phyloP scores from a whole-genome alignment of 2,329 filamentous ascomycete species.

The Microsporum audouinii region DNA sequence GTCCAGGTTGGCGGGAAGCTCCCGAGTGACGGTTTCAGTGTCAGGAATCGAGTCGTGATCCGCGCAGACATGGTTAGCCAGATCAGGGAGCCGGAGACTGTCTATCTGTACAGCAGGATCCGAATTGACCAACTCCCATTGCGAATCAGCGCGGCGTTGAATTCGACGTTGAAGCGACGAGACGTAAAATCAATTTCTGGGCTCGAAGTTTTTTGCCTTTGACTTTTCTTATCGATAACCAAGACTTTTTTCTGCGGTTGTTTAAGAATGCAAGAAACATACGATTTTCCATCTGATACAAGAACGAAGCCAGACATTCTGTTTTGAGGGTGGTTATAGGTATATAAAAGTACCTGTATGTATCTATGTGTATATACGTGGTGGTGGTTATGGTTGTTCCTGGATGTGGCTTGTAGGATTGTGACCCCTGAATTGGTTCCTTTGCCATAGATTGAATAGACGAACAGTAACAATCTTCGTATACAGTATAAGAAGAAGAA shows the following conservation, averaged over 20 bases:
- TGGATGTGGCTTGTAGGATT: background rate
- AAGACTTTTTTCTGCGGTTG: no score
- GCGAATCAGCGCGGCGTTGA: background rate
- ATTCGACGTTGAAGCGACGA: background rate
- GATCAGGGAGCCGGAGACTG: background rate
- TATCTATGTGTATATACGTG: background rate
- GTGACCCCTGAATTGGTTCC: background rate
- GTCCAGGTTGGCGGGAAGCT: background rate
- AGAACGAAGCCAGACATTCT: no score
- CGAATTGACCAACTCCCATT: slow-evolving; percentile 1
- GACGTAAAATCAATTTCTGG: background rate
- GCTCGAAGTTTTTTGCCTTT: background rate
- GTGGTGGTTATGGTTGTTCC: background rate
- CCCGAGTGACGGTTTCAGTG: background rate
- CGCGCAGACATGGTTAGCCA: background rate
- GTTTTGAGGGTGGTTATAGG: no score
- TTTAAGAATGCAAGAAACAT: background rate
- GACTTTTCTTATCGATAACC: background rate
- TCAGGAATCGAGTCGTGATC: background rate
- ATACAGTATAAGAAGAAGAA: no score
- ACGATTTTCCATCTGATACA: background rate
- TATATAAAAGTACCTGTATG: no score
- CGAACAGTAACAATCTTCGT: no score
- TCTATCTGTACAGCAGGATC: background rate
- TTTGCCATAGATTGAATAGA: no score